Base-by-base conservation (phyloP, 2,329 filamentous ascomycete genomes). In the Trichophyton schoenleinii region DNA sequence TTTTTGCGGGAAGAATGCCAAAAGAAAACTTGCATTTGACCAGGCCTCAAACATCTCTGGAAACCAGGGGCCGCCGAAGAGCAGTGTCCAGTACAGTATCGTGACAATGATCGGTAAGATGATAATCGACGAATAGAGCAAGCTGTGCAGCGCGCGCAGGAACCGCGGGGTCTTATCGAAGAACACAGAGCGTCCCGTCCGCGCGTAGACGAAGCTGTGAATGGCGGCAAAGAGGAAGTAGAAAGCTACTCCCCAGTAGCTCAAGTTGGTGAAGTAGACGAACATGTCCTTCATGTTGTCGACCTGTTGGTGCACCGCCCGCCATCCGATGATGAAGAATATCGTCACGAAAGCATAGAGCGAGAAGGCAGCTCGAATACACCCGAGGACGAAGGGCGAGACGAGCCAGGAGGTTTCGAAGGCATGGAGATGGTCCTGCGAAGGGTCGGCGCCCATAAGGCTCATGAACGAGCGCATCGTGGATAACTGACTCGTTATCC, bases 331-430 rank as follows among this genome's bases (percentile, higher is more conserved):
- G 70, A 83, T 81, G 77, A 86, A 83, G 75, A 94, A 79, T 62
- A 87, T 80, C 11, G 84, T 83, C 25, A 79, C 75, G 73, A 94
- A 87, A 64, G 83, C 81, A 75, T 92, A 95, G 64, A 89, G 69
- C 63, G 77, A 68, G 61, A 74, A 59, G 3, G 72, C 42, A 57
- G 70, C 66, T 53, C 65, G 64, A 18, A 79, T 78, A 68, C 73
- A 81, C 78, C 69, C 85, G 13, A 72, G 66, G 48, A 72, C 59
- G 5, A 69, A 62, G 46, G 89, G 87, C 25, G 83, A 74, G n/a
- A 95, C 73, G 7, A 91, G 73, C 88, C 89, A 95, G 13, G 89
- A 95, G 15, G 89, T 94, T 72, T 85, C 83, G 75, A 88, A 91
- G 62, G 86, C 83, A 72, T 87, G 80, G 48, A 81, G 73, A 31